Evolutionary conservation across 2,329 filamentous ascomycete species (phyloP).

Genomic region (Exophiala mesophila): DNA sequence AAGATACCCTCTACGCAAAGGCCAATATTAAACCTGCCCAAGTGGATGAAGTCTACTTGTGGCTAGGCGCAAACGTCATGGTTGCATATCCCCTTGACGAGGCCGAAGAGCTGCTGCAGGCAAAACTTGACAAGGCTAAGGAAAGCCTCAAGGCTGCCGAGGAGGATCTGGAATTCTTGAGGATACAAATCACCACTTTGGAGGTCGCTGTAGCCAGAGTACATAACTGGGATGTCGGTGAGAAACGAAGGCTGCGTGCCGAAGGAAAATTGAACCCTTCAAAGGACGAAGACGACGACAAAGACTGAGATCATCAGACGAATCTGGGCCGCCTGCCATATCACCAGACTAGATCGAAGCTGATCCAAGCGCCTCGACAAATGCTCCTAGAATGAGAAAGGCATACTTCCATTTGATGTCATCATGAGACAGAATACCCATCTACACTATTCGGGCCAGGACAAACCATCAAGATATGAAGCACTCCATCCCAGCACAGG

Average conservation of each 20-base stretch:
- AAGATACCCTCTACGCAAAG: slow-evolving; percentile 90
- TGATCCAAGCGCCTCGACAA: no score
- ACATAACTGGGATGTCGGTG: slow-evolving; percentile 99
- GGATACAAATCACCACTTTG: slow-evolving; percentile 96
- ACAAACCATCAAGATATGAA: no score
- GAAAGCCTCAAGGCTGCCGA: slow-evolving; percentile 80
- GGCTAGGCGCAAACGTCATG: slow-evolving; percentile 99
- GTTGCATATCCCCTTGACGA: slow-evolving; percentile 87
- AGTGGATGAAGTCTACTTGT: slow-evolving; percentile 81
- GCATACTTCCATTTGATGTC: no score
- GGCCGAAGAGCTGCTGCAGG: slow-evolving; percentile 70
- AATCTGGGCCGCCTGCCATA: no score
- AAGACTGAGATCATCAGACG: slow-evolving; percentile 9
- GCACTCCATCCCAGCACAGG: no score
- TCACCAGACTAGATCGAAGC: no score
- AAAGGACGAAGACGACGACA: slow-evolving; percentile 12
- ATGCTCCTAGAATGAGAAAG: no score
- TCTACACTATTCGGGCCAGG: no score
- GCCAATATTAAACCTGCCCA: slow-evolving; percentile 72
- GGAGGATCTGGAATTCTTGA: slow-evolving; percentile 90
- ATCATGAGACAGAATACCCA: no score
- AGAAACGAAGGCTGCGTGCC: slow-evolving; percentile 79
- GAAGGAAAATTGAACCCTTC: slow-evolving; percentile 45
- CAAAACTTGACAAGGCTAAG: slow-evolving; percentile 75
- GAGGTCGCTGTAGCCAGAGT: slow-evolving; percentile 94